Evolutionary conservation across 495 filamentous ascomycete genomes (phyloP).

Genomic region (Glutinoglossum americanum): DNA sequence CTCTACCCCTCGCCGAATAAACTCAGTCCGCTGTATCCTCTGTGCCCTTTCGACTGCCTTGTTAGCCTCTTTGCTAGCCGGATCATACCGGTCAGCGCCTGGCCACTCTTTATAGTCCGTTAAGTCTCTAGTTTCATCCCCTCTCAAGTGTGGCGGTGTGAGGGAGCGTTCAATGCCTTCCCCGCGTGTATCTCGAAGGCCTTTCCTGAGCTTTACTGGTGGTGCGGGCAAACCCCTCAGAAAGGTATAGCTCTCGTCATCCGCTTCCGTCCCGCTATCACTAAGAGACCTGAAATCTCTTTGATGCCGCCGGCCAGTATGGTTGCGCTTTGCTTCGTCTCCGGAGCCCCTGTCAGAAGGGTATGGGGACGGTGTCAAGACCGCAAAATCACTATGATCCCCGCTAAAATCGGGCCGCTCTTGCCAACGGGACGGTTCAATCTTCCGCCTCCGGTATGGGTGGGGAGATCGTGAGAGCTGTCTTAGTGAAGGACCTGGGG

Average conservation of each 20-base stretch:
- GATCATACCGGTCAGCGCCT: neutral
- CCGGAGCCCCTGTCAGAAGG: neutral
- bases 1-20: constrained; percentile 25
- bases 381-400: neutral
- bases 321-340: neutral
- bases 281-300: constrained; percentile 24
- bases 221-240: constrained; percentile 67
- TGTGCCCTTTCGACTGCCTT: constrained; percentile 16
- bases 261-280: constrained; percentile 79
- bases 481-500: constrained; percentile 15
- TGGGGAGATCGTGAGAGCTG: constrained; percentile 52
- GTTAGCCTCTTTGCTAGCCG: constrained; percentile 6
- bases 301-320: constrained; percentile 7
- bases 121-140: constrained; percentile 21
- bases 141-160: constrained; percentile 35
- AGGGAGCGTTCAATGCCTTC: constrained; percentile 28
- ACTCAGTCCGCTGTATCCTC: constrained; percentile 21
- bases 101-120: neutral
- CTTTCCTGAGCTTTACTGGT: constrained; percentile 46
- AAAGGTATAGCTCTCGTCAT: constrained; percentile 55
- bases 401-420: constrained; percentile 3
- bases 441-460: constrained; percentile 42
- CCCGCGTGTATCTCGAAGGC: constrained; percentile 26
- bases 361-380: constrained; percentile 4
- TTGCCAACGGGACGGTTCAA: constrained; percentile 23